A percentile compares a stretch with the other conserved stretches of the same genome.
Evolutionary conservation across 441 rosid species (phyloP).

Genomic region (Adansonia madagascariensis): DNA sequence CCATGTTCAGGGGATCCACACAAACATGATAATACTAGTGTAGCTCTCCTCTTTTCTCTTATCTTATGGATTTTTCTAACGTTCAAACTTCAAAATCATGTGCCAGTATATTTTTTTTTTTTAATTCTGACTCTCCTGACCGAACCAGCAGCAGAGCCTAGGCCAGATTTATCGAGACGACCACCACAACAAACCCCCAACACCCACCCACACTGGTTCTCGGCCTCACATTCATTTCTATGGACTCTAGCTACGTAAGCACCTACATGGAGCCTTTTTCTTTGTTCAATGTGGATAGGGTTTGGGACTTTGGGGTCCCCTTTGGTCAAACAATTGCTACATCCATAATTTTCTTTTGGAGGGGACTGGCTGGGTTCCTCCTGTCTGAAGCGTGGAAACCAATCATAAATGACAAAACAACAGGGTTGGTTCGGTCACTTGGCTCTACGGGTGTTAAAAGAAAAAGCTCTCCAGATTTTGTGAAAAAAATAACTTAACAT

Average conservation of each 20-base stretch:
- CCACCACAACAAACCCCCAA: conserved; percentile 35
- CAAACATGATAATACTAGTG: neutral
- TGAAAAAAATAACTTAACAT: no score
- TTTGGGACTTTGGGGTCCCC: conserved; percentile 8
- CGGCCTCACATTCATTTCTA: conserved; percentile 30
- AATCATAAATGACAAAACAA: neutral
- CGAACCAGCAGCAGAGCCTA: conserved; percentile 41
- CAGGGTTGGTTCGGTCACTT: conserved; percentile 25
- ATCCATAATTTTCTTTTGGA: neutral
- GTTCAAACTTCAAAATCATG: conserved; percentile 2
- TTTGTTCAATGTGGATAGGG: neutral
- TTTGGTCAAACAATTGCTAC: conserved; percentile 20
- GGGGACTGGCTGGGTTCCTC: neutral
- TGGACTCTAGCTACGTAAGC: conserved; percentile 1
- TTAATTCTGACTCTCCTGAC: conserved; percentile 24
- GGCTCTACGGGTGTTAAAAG: neutral
- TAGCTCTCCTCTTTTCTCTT: conserved; percentile 24
- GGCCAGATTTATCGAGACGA: conserved; percentile 54
- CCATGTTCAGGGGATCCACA: neutral
- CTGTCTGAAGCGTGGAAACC: neutral
- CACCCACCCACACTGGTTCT: conserved; percentile 13
- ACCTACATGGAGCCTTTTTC: neutral
- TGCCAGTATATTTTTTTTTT: neutral
- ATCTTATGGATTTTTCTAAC: neutral
- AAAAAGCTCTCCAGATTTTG: conserved; percentile 28